phyloP scores from a whole-genome alignment of 257 asterid genomes.

The Plectranthus barbatus region DNA sequence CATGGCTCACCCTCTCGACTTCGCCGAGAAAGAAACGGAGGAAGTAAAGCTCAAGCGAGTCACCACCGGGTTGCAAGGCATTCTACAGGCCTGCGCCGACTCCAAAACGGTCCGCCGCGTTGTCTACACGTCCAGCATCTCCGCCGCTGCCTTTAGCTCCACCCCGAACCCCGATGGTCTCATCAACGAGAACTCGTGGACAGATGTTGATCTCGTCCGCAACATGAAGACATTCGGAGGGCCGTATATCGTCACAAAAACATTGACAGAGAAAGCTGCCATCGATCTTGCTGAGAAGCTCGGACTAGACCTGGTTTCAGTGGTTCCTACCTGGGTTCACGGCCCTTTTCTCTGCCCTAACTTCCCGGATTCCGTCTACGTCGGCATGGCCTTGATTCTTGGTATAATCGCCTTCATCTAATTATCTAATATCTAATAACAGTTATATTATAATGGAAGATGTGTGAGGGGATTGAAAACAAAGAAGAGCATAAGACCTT shows the following conservation, averaged over 20 bases:
- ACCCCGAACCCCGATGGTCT: not conserved
- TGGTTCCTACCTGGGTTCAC: slow-evolving; percentile 38
- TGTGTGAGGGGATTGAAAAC: too few relatives aligned
- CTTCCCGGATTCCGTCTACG: slow-evolving; percentile 30
- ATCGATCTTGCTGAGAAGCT: slow-evolving; percentile 38
- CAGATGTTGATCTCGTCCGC: slow-evolving; percentile 27
- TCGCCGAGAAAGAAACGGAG: slow-evolving; percentile 38
- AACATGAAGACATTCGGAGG: slow-evolving; percentile 17
- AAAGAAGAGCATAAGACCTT: too few relatives aligned
- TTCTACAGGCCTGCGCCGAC: slow-evolving; percentile 37
- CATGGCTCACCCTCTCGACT: too few relatives aligned
- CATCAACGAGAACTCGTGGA: slow-evolving; percentile 32
- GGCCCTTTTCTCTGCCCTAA: slow-evolving; percentile 38
- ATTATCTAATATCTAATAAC: too few relatives aligned
- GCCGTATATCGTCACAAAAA: slow-evolving; percentile 44
- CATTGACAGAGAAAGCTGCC: slow-evolving; percentile 41
- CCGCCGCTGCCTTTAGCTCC: slow-evolving; percentile 18
- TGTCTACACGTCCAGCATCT: slow-evolving; percentile 43
- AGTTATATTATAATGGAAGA: too few relatives aligned
- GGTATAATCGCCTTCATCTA: too few relatives aligned
- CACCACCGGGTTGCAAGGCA: slow-evolving; percentile 25
- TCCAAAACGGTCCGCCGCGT: slow-evolving; percentile 44
- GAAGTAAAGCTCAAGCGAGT: slow-evolving; percentile 24
- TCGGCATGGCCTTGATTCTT: slow-evolving; percentile 30
- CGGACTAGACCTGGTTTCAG: slow-evolving; percentile 44